Conservation (phyloP, 805 yeast species). For the Sporopachydermia lactativora region DNA sequence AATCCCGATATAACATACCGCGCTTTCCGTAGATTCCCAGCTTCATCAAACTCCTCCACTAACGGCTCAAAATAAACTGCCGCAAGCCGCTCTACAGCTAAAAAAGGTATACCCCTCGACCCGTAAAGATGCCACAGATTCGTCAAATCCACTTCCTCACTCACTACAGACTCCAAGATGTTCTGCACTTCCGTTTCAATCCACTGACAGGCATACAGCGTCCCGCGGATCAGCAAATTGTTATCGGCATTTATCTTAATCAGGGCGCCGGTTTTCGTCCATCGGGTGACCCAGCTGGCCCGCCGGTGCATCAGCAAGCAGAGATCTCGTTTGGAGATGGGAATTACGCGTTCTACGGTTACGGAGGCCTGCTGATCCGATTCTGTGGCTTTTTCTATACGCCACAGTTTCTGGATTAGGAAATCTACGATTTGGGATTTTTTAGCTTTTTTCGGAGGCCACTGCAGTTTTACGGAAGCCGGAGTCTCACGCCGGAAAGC, state of each 20-base stretch:
- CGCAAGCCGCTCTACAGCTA: conserved; percentile 19
- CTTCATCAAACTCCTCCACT: conserved; percentile 9
- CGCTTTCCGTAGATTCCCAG: conserved; percentile 20
- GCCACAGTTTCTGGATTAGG: conserved; percentile 26
- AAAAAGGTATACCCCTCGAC: conserved; percentile 17
- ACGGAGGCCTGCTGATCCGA: conserved; percentile 20
- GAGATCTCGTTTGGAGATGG: conserved; percentile 24
- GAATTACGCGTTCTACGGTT: conserved; percentile 19
- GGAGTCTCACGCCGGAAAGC: too few relatives aligned
- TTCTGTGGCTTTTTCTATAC: conserved; percentile 12
- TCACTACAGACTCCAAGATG: conserved; percentile 17
- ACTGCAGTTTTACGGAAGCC: too few relatives aligned
- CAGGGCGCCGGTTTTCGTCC: conserved; percentile 28
- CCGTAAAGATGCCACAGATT: conserved; percentile 16
- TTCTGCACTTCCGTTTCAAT: conserved; percentile 27
- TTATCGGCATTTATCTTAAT: conserved; percentile 22
- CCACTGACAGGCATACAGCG: conserved; percentile 27
- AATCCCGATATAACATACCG: conserved; percentile 16
- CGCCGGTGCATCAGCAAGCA: conserved; percentile 26
- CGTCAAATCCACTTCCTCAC: conserved; percentile 22
- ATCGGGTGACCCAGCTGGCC: conserved; percentile 25
- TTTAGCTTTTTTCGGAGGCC: conserved; percentile 13
- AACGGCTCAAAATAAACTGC: conserved; percentile 22
- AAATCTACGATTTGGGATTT: conserved; percentile 14
- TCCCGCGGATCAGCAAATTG: conserved; percentile 25